Evolutionary conservation across 2,329 filamentous ascomycete species (phyloP), one percentile per base, ranked within the genome.

Genomic region (Fragosphaeria purpurea): DNA sequence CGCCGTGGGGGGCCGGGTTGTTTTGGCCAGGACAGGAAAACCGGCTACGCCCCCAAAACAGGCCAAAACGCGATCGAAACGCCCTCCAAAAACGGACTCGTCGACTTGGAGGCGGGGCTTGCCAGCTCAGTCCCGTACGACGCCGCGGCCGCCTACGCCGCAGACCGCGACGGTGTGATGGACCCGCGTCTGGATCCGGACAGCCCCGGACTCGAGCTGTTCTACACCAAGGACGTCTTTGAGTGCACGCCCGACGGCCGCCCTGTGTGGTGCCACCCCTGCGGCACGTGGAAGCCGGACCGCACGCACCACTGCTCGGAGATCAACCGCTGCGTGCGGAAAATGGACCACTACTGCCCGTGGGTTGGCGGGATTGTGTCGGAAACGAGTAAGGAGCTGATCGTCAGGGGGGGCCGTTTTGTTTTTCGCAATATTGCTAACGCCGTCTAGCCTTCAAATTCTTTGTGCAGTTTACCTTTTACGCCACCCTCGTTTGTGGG

Each of bases 311-410:
- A 97, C 66, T 94, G 86, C 61, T 83, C 83, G 48, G 87, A 95
- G 62, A 71, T 93, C 10, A 80, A 80, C 46, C 77, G 88, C 42
- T 97, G 91, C 61, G 85, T 95, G 30, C 71, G 77, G 41, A 93
- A 93, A 61, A 93, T 96, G 85, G 91, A 97, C 56, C 91, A 97
- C 62, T 93, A 90, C 60, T 98, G 93, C 61, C 93, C 91, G 0
- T 97, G 85, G 86, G 90, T 95, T n/a, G 91, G 91, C 4, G 93
- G 91, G 30, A 86, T 95, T 57, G 83, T 98, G 8, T 85, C 82
- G 0, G 90, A 96, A 64, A 89, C 81, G 2, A 81, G 77, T 80
- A 60, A 63, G 77, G 22, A 22, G 22, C 22, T 22, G 22, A 22
- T 22, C 22, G 22, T 22, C 22, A 22, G 22, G 2, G 22, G 22